Base-by-base conservation (phyloP, 2,329 filamentous ascomycete species). In the Xylariaceae sp. region DNA sequence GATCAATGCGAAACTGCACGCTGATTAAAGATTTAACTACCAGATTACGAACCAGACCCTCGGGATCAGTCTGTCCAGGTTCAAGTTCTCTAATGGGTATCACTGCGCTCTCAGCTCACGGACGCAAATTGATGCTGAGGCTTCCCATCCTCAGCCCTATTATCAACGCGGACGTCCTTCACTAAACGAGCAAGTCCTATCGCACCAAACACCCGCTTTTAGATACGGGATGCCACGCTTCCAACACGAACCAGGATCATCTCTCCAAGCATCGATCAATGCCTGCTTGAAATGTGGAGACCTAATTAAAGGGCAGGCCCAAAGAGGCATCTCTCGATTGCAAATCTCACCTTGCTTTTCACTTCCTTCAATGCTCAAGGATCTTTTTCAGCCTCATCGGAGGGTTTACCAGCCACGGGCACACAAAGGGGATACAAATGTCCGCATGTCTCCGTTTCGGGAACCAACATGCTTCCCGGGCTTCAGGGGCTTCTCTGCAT, bases 251-350 rank as follows among this genome's bases (percentile, higher is more conserved):
- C 37, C 37, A 42, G 37, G 37, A 42, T 42, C 37, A 9, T 5
- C 7, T 13, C 11, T 13, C 37, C 37, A 11, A 42, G 37, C 37
- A 11, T 42, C 8, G 37, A 42, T 42, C 37, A 42, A 42, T 10
- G 9, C 9, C 37, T 9, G 37, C 9, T 42, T 10, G 37, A 53
- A 17, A 45, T 11, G 47, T 34, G 30, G 51, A n/a, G 42, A n/a
- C 34, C 49, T 49, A 56, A 51, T 47, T 54, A 17, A 51, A 42
- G 18, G 17, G 44, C 50, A 50, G 15, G 37, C 37, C 37, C 34
- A 44, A 55, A 23, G 50, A 9, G 15, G 8, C 15, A 55, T 42
- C 51, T 56, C 58, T 61, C 54, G 56, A 56, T 63, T 57, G 47
- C 51, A 35, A 13, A 23, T 35, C 50, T 55, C 35, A 15, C 50